phyloP scores from a whole-genome alignment of 306 rosid genomes.

The Lathyrus tuberosus region DNA sequence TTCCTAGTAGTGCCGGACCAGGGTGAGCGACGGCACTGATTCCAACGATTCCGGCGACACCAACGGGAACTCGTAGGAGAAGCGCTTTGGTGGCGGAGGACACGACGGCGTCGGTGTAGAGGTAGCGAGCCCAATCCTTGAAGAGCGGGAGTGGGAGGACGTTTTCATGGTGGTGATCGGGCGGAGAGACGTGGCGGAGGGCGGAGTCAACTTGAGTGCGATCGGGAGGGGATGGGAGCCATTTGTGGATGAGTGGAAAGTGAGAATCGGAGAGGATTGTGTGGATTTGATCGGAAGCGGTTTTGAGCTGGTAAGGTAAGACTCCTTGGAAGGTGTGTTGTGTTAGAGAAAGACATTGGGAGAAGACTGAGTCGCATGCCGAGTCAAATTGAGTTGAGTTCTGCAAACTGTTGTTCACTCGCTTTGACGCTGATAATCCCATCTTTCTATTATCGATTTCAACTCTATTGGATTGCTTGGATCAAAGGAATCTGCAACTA shows the following conservation, averaged over 20 bases:
- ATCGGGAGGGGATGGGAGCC: slow-evolving; percentile 68
- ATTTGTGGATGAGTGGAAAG: slow-evolving; percentile 56
- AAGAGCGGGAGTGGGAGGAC: slow-evolving; percentile 47
- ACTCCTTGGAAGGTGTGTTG: slow-evolving; percentile 68
- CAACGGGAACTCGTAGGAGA: slow-evolving; percentile 62
- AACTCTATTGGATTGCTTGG: not conserved
- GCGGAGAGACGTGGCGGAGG: slow-evolving; percentile 43
- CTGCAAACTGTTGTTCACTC: slow-evolving; percentile 49
- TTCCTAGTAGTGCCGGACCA: slow-evolving; percentile 51
- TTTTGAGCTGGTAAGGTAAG: slow-evolving; percentile 71
- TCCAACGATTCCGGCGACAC: slow-evolving; percentile 71
- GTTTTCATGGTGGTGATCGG: not conserved
- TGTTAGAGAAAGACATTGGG: slow-evolving; percentile 65
- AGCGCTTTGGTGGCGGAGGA: slow-evolving; percentile 57
- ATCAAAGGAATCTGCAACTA: no score
- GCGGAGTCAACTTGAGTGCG: slow-evolving; percentile 71
- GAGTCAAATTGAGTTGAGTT: slow-evolving; percentile 62
- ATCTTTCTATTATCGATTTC: slow-evolving; percentile 24
- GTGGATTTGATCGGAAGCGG: slow-evolving; percentile 73
- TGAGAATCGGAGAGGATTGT: slow-evolving; percentile 39
- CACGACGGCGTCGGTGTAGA: slow-evolving; percentile 58
- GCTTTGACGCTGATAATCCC: slow-evolving; percentile 71
- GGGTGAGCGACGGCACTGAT: slow-evolving; percentile 62
- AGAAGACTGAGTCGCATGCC: slow-evolving; percentile 63
- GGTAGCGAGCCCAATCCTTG: slow-evolving; percentile 69